Evolutionary conservation across 768 basidiomycete genomes (phyloP), one percentile per base, ranked within the genome.

Genomic region (Amanita jacksonii): DNA sequence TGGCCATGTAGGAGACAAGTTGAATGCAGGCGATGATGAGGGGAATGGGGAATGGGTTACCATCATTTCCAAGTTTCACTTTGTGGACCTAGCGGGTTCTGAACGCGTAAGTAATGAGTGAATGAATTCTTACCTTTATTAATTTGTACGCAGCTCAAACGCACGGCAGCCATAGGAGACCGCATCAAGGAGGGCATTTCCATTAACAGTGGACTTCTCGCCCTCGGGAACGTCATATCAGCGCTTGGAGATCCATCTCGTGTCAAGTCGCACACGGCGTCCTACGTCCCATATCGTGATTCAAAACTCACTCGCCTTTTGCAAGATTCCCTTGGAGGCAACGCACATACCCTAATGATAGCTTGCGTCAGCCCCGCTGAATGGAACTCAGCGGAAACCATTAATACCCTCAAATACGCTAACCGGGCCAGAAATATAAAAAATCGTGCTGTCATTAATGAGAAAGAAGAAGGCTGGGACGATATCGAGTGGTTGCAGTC

Each of bases 141-240:
- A 57, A 48, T 56, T 41, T 44, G 43, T 47, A 25, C 20, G 16
- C 20, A 91, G 86, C 72, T 99, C 37, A 99, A 99, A 63, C 81
- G 96, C 33, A 99, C 96, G 7, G 88, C 92, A 1, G 96, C 94
- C 4, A 83, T 81, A 7, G 96, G 96, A 4, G 94, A 97, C 50
- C 85, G 94, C 45, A 89, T 94, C 62, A 98, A 91, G 61, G 96
- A 97, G 65, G 94, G 94, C n/a, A 96, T 96, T 43, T 91, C 90
- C 22, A 98, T 98, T 68, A 99, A 99, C 68, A 86, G 88, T 49
- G 96, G 96, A 48, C 78, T 99, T 25, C 74, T 92, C 27, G 94
- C 96, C 13, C 76, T 99, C 16, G 96, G 96, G 36, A 99, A 99
- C 62, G 96, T 99, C 55, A 98, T 99, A 47, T 97, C 94, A 49